Evolutionary conservation across 2,329 filamentous ascomycete genomes (phyloP).

Genomic region (Parastagonospora nodorum): DNA sequence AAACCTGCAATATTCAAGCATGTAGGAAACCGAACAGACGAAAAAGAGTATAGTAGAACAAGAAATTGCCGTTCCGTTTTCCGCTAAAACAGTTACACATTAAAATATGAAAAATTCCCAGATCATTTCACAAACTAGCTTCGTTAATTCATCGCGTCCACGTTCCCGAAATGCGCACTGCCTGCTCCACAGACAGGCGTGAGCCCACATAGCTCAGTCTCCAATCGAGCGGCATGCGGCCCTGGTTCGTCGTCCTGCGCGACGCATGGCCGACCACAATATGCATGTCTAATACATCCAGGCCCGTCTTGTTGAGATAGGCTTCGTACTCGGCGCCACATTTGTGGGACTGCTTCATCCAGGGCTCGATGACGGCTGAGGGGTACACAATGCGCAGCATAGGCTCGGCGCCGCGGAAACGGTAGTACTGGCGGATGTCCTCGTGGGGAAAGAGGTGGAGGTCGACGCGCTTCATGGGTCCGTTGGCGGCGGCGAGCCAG

Average conservation of each 20-base stretch:
- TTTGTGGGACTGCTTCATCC: slow-evolving; percentile 18
- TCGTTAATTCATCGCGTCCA: neutral
- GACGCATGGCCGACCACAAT: slow-evolving; percentile 18
- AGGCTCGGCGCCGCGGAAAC: slow-evolving; percentile 19
- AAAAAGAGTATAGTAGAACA: too few relatives aligned
- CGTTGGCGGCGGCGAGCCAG: slow-evolving; percentile 13
- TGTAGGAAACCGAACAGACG: too few relatives aligned
- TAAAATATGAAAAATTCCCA: too few relatives aligned
- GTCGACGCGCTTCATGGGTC: slow-evolving; percentile 17
- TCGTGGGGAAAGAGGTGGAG: slow-evolving; percentile 17
- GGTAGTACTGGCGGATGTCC: slow-evolving; percentile 18
- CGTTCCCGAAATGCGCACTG: neutral
- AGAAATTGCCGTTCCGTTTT: too few relatives aligned
- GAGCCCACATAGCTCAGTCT: slow-evolving; percentile 14
- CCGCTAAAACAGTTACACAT: too few relatives aligned
- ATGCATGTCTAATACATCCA: slow-evolving; percentile 14
- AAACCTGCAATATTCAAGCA: too few relatives aligned
- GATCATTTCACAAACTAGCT: too few relatives aligned
- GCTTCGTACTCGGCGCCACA: slow-evolving; percentile 13
- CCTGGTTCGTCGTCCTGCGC: slow-evolving; percentile 12
- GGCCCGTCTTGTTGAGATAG: slow-evolving; percentile 9
- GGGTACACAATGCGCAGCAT: slow-evolving; percentile 18
- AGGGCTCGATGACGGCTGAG: slow-evolving; percentile 10
- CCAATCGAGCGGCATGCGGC: slow-evolving; percentile 16
- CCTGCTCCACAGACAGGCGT: slow-evolving; percentile 8